Percentiles rank a stretch among this genome's conserved stretches.
phyloP scores from a whole-genome alignment of 331 rosid genomes.

The Quercus tomentella region DNA sequence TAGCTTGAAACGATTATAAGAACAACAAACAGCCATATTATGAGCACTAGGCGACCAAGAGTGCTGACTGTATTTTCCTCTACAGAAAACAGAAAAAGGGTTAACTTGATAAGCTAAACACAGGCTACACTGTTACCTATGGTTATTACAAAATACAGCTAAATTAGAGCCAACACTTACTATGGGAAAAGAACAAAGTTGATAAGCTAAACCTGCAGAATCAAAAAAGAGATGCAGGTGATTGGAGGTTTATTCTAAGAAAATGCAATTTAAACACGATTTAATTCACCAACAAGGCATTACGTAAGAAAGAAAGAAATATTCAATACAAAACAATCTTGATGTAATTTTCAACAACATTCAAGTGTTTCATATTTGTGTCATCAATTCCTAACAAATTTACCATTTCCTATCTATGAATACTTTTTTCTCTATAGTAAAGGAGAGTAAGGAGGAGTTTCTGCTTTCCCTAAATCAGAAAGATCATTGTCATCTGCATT shows the following conservation, averaged over 20 bases:
- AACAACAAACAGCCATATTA: constrained; percentile 81
- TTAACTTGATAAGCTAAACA: constrained; percentile 18
- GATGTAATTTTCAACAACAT: not conserved
- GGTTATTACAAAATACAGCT: not conserved
- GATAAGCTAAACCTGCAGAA: constrained; percentile 87
- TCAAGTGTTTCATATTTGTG: not conserved
- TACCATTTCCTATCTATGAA: not conserved
- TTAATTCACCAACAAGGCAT: not conserved
- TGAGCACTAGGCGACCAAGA: constrained; percentile 66
- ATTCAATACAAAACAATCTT: not conserved
- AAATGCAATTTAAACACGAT: not conserved
- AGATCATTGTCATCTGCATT: not conserved
- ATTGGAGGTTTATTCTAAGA: not conserved
- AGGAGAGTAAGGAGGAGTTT: not conserved
- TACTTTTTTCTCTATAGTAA: not conserved
- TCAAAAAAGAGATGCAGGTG: not conserved
- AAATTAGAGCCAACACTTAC: constrained; percentile 40
- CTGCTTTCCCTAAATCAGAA: not conserved
- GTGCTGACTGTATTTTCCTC: constrained; percentile 85
- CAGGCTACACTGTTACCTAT: constrained; percentile 3
- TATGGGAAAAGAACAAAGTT: constrained; percentile 74
- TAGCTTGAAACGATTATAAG: constrained; percentile 83
- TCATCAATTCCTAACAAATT: not conserved
- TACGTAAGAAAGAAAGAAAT: not conserved
- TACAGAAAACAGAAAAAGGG: constrained; percentile 11